Conservation (phyloP, 2,329 filamentous ascomycete species). For the Colletotrichum brevisporum region DNA sequence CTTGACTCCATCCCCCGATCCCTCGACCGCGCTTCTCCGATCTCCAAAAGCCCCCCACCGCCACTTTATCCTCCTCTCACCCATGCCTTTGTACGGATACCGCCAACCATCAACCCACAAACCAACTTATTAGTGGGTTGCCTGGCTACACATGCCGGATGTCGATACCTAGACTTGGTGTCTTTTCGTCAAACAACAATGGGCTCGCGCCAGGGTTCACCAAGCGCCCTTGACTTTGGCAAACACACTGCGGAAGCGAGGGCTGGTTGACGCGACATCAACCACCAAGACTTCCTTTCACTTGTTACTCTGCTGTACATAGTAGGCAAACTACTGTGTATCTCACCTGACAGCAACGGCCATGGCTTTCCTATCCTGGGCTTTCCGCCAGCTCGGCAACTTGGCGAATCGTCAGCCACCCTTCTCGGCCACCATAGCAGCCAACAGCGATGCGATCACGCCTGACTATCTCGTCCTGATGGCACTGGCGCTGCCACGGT, state of each 20-base stretch:
- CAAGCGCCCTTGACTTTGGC: background rate
- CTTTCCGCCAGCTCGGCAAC: constrained; percentile 11
- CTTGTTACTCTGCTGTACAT: too few relatives aligned
- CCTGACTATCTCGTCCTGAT: background rate
- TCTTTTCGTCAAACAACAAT: too few relatives aligned
- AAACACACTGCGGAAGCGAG: background rate
- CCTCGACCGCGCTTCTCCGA: too few relatives aligned
- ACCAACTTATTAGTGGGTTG: background rate
- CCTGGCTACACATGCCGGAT: too few relatives aligned
- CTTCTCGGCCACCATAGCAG: background rate
- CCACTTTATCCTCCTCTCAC: too few relatives aligned
- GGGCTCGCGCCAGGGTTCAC: background rate
- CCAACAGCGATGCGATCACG: background rate
- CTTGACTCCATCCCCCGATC: too few relatives aligned
- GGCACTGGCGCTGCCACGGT: background rate
- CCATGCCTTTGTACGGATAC: background rate
- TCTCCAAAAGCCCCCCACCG: too few relatives aligned
- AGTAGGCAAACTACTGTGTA: background rate
- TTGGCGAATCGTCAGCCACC: constrained; percentile 31
- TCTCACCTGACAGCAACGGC: constrained; percentile 24
- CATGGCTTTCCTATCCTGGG: constrained; percentile 25
- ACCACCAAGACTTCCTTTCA: too few relatives aligned
- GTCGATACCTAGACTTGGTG: too few relatives aligned
- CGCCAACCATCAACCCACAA: constrained; percentile 16
- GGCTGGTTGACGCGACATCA: too few relatives aligned